Evolutionary conservation across 208 protist species (phyloP).

Genomic region (Lotmaria passim): DNA sequence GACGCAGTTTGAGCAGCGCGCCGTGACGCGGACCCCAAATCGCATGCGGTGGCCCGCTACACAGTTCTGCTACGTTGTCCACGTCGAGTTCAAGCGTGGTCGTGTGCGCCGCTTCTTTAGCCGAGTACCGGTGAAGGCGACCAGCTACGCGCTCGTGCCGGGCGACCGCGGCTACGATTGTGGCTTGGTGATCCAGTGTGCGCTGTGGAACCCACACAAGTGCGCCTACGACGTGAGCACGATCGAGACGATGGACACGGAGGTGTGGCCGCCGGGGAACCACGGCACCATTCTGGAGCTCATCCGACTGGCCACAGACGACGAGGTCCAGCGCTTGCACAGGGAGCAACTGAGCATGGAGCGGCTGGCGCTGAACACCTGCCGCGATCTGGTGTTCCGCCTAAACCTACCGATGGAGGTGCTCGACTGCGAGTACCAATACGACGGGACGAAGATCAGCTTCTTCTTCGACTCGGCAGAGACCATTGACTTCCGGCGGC

Average conservation of each 20-base stretch:
- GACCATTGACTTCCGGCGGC: conserved; percentile 76
- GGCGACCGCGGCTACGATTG: conserved; percentile 84
- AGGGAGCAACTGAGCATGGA: conserved; percentile 68
- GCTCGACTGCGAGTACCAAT: conserved; percentile 89
- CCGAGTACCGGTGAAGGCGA: conserved; percentile 29
- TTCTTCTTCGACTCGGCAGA: conserved; percentile 82
- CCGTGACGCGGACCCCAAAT: not conserved
- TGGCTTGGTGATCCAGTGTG: conserved; percentile 74
- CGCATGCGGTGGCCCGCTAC: conserved; percentile 33
- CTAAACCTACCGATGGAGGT: conserved; percentile 76
- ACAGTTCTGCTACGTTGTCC: conserved; percentile 53
- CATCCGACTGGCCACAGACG: conserved; percentile 64
- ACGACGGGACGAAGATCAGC: conserved; percentile 89
- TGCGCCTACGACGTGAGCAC: conserved; percentile 20
- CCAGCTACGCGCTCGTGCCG: conserved; percentile 80
- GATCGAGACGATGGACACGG: conserved; percentile 21
- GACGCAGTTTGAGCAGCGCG: not conserved
- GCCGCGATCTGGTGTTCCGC: conserved; percentile 51
- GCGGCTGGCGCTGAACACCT: conserved; percentile 70
- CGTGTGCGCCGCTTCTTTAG: conserved; percentile 56
- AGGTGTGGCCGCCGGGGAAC: conserved; percentile 31
- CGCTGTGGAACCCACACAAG: conserved; percentile 43
- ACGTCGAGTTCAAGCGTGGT: conserved; percentile 87
- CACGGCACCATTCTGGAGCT: conserved; percentile 45
- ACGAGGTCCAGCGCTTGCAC: conserved; percentile 66